A percentile compares a stretch with the other conserved stretches of the same genome.
These are phyloP conservation scores for Nakaseomyces uthaithaninus DNA, from an alignment of 1,139 yeast genomes.

Conservation along the genomic window DNA sequence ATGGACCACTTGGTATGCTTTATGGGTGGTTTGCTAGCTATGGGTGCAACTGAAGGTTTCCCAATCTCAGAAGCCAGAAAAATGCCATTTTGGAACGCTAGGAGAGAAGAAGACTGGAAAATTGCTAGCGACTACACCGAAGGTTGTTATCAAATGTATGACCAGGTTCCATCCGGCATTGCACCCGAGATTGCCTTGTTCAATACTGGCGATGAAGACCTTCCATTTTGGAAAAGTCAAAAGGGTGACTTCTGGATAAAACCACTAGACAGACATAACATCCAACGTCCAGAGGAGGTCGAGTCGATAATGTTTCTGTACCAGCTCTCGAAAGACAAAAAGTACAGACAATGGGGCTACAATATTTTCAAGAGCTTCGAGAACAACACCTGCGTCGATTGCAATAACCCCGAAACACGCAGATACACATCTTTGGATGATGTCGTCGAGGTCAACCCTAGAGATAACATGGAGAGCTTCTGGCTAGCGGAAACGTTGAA, in stretches of 20 bases:
- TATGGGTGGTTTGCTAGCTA: slow-evolving; percentile 81
- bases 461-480: slow-evolving; percentile 82
- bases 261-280: slow-evolving; percentile 66
- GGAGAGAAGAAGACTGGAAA: slow-evolving; percentile 49
- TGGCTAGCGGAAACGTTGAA: slow-evolving; percentile 80
- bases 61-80: slow-evolving; percentile 45
- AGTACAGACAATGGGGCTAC: slow-evolving; percentile 87
- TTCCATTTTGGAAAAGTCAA: slow-evolving; percentile 19
- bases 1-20: slow-evolving; percentile 95
- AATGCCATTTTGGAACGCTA: slow-evolving; percentile 38
- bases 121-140: slow-evolving; percentile 70
- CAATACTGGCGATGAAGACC: slow-evolving; percentile 20
- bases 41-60: slow-evolving; percentile 80
- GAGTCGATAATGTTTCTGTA: slow-evolving; percentile 78
- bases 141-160: slow-evolving; percentile 81
- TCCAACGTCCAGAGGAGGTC: slow-evolving; percentile 92
- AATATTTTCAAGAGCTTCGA: slow-evolving; percentile 70
- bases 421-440: slow-evolving; percentile 64
- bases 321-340: slow-evolving; percentile 71
- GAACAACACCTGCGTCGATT: slow-evolving; percentile 42
- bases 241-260: slow-evolving; percentile 58
- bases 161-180: slow-evolving; percentile 62
- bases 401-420: slow-evolving; percentile 30
- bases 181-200: slow-evolving; percentile 87
- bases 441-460: slow-evolving; percentile 46